Conservation (phyloP, 202 grass and related monocot genomes). For the Digitaria exilis region DNA sequence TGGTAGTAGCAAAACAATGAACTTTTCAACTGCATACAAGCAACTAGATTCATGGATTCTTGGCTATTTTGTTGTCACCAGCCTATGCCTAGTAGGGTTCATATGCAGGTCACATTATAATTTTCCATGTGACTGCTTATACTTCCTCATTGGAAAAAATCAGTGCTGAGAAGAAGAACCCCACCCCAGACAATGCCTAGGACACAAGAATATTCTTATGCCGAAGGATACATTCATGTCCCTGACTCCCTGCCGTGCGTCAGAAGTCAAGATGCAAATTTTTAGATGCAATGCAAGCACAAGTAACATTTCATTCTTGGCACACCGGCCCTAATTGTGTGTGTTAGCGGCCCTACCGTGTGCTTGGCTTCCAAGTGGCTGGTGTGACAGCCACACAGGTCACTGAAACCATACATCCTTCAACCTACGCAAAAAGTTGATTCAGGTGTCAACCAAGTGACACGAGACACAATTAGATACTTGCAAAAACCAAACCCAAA, state of each 20-base stretch:
- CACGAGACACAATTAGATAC: background rate
- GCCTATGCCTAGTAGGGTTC: background rate
- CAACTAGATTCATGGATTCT: background rate
- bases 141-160: background rate
- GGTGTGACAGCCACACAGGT: conserved; percentile 1
- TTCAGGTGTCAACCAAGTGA: conserved; percentile 42
- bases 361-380: background rate
- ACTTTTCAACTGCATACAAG: background rate
- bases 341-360: background rate
- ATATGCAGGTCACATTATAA: background rate
- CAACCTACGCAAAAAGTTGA: conserved; percentile 1
- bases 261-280: no score
- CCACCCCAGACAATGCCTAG: background rate
- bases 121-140: background rate
- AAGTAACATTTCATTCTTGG: background rate
- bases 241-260: background rate
- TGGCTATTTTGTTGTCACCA: background rate
- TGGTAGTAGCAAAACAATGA: background rate
- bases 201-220: background rate
- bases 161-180: background rate
- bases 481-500: background rate
- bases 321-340: background rate
- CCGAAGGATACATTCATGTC: background rate
- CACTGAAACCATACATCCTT: background rate
- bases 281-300: background rate